Evolutionary conservation across 2,329 filamentous ascomycete genomes (phyloP), one percentile per base, ranked within the genome.

Genomic region (Calonectria ilicicola): DNA sequence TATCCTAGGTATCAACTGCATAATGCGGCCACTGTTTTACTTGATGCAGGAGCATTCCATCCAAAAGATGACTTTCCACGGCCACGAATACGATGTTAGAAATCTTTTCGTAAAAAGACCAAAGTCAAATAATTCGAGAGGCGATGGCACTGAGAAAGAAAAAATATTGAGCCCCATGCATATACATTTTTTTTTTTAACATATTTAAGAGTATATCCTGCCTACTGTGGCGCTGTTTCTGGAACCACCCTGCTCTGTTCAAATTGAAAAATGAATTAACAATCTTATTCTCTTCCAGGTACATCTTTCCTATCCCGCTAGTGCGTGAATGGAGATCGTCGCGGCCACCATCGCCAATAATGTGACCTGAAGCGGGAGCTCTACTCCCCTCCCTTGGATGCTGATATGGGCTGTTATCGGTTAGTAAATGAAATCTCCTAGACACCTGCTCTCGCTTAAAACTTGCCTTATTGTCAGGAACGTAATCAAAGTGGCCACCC

Each of bases 401-500:
- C 82, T 51, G 76, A 73, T 63, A 89, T 87, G 7, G 88, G 82
- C 85, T 85, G 44, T 35, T 23, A 2, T 6, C 58, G 65, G 47
- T 78, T 32, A 78, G 53, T 2, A 21, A 3, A 60, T 19, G 60
- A 14, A 3, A 1, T 8, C 15, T 27, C 21, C 12, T 3, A n/a
- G 27, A 5, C 23, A 4, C 21, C 15, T 26, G 8, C 40, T 26
- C 15, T 46, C 3, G 21, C 7, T 10, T 17, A 38, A 35, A 69
- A 46, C 82, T 65, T 74, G 83, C 85, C 81, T 85, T 83, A 14
- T 77, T 78, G 46, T 84, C 77, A 2, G 84, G 81, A 17, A 91
- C 85, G 75, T 91, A 87, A 77, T 91, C 89, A 66, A 85, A 88
- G 1, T 81, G 82, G 14, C 86, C 90, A 14, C 84, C 89, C 81